A percentile compares a stretch with the other conserved stretches of the same genome.
phyloP scores from a whole-genome alignment of 2,329 filamentous ascomycete species.

The Claviceps sorghi region DNA sequence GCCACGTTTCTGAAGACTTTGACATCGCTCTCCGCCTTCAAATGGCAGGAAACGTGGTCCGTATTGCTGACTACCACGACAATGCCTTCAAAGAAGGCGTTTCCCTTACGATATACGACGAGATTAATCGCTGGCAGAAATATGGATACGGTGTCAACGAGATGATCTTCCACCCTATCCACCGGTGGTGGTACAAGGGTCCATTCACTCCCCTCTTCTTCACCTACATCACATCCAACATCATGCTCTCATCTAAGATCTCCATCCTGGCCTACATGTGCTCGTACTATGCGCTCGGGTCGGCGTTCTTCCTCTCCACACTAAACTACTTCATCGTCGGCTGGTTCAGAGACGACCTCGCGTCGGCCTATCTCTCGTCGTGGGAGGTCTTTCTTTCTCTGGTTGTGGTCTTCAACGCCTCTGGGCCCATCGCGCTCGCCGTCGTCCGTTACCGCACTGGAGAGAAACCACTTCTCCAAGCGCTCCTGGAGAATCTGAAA shows the following conservation, averaged over 20 bases:
- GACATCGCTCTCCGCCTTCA: constrained; percentile 62
- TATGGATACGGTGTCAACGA: constrained; percentile 60
- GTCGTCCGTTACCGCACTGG: constrained; percentile 47
- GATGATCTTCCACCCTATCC: constrained; percentile 53
- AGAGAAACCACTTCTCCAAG: constrained; percentile 32
- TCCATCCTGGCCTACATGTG: constrained; percentile 59
- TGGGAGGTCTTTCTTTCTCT: constrained; percentile 51
- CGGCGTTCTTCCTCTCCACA: constrained; percentile 50
- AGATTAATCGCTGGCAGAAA: constrained; percentile 59
- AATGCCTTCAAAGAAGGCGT: constrained; percentile 62
- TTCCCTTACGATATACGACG: constrained; percentile 58
- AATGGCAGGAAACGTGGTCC: constrained; percentile 50
- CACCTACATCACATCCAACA: constrained; percentile 44
- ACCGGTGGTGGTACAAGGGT: constrained; percentile 47
- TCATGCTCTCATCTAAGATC: constrained; percentile 51
- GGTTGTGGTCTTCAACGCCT: constrained; percentile 47
- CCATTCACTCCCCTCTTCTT: constrained; percentile 53
- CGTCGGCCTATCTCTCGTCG: constrained; percentile 53
- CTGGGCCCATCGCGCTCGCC: constrained; percentile 47
- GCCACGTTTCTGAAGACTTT: constrained; percentile 64
- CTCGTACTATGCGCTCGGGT: constrained; percentile 58
- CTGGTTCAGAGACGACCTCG: constrained; percentile 53
- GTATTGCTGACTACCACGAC: constrained; percentile 53
- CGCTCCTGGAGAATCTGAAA: constrained; percentile 35
- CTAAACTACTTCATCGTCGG: constrained; percentile 59